Conservation (phyloP, 768 basidiomycete genomes). For the Tricholoma furcatifolium region DNA sequence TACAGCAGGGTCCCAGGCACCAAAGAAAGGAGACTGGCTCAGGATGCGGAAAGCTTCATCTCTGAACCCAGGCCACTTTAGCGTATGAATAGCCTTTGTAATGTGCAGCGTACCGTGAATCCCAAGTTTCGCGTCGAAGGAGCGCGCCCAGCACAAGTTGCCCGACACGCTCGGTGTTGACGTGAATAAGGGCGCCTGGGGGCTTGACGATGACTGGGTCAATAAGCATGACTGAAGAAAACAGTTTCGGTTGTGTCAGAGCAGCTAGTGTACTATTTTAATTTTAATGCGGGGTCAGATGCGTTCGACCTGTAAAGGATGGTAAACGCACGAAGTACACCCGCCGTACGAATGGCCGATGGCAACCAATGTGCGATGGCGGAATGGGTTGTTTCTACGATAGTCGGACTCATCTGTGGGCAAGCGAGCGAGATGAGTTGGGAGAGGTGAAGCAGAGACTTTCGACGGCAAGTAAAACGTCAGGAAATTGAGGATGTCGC, state of each 20-base stretch:
- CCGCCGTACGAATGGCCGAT: conserved; percentile 89
- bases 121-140: conserved; percentile 60
- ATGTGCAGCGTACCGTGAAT: conserved; percentile 42
- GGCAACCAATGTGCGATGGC: conserved; percentile 53
- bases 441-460: conserved; percentile 34
- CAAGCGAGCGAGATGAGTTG: conserved; percentile 54
- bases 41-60: conserved; percentile 58
- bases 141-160: conserved; percentile 46
- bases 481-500: conserved; percentile 80
- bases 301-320: background rate
- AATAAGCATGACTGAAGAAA: conserved; percentile 68
- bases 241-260: conserved; percentile 59
- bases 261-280: conserved; percentile 60
- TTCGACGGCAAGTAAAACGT: conserved; percentile 59
- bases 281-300: background rate
- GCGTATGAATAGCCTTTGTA: background rate
- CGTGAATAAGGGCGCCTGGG: conserved; percentile 5
- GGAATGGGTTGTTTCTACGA: conserved; percentile 49
- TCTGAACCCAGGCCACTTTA: conserved; percentile 29
- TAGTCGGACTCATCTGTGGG: conserved; percentile 35
- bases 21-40: conserved; percentile 61
- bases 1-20: conserved; percentile 63
- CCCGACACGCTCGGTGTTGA: conserved; percentile 12
- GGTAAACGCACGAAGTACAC: conserved; percentile 58
- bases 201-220: conserved; percentile 69